Base-by-base conservation (phyloP, 2,329 filamentous ascomycete species). In the Aureobasidium sp. region DNA sequence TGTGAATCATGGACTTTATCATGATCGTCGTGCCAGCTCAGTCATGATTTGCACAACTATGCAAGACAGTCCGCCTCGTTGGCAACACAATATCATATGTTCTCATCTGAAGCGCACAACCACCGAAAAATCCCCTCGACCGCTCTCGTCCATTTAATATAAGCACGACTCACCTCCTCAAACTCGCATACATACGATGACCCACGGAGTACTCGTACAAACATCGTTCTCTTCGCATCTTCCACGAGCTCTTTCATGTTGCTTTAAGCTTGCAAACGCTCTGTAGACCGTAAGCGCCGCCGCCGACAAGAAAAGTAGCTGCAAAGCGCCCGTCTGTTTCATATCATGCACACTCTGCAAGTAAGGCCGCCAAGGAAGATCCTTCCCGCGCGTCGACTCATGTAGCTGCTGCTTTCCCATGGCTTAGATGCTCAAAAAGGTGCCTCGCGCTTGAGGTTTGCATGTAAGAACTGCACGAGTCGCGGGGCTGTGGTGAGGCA, bases 271-370 rank as follows among this genome's bases (percentile, higher is more conserved):
- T 1, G 12, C 9, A 49, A 20, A 9, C 1, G 5, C 22, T 3
- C n/a, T 6, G 4, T 49, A 49, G 31, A 52, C 31, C 17, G 12
- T 52, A 52, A 52, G 48, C 48, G 31, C 48, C 31, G 20, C 31
- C 48, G 48, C 48, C 20, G 48, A 37, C 31, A 22, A 31, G 47
- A 36, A 52, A 37, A 37, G 48, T 5, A 34, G 48, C 48, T 27
- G 22, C 12, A 45, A 52, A 52, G 48, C 20, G 48, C 31, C 31
- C 48, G 48, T 52, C 48, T 52, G 48, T 52, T 52, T 52, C 48
- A 52, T 45, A 27, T 27, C n/a, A 52, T 52, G 47, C 48, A 22
- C n/a, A 5, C n/a, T 17, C 48, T 37, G 20, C 9, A 34, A 25
- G 31, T 52, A 37, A 52, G 48, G 48, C 27, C 31, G 48, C n/a